Conservation (phyloP, 768 basidiomycete genomes). For the Boletus huronensis region DNA sequence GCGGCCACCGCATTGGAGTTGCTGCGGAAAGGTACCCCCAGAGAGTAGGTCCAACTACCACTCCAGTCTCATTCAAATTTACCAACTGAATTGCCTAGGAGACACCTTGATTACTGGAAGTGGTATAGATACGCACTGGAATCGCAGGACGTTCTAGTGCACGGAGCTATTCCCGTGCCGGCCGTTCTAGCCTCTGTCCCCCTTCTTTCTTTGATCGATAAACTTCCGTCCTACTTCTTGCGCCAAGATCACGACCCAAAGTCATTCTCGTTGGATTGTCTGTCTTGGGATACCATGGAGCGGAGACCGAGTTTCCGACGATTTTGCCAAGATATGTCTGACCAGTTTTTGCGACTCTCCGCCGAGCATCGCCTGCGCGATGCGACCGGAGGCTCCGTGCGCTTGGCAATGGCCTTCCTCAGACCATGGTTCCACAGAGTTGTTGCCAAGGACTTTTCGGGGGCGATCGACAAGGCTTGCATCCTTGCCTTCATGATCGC, state of each 20-base stretch:
- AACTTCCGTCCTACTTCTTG: slow-evolving; percentile 70
- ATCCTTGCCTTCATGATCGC: slow-evolving; percentile 50
- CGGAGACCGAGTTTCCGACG: slow-evolving; percentile 61
- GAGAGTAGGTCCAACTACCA: slow-evolving; percentile 46
- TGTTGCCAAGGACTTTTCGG: slow-evolving; percentile 39
- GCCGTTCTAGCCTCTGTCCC: slow-evolving; percentile 72
- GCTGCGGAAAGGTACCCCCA: slow-evolving; percentile 46
- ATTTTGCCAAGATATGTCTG: slow-evolving; percentile 70
- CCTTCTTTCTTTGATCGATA: slow-evolving; percentile 57
- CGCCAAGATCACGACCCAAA: slow-evolving; percentile 33
- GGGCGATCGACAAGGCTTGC: slow-evolving; percentile 36
- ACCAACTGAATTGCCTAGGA: slow-evolving; percentile 35
- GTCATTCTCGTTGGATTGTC: slow-evolving; percentile 32
- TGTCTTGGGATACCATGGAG: slow-evolving; percentile 55
- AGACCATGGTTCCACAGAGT: slow-evolving; percentile 64
- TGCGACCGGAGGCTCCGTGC: slow-evolving; percentile 63
- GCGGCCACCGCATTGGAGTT: slow-evolving; percentile 66
- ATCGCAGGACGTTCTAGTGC: slow-evolving; percentile 71
- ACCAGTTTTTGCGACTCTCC: slow-evolving; percentile 54
- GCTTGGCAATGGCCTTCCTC: slow-evolving; percentile 63
- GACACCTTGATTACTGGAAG: slow-evolving; percentile 63
- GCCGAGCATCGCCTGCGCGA: slow-evolving; percentile 58
- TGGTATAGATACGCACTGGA: slow-evolving; percentile 75
- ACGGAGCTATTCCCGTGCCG: slow-evolving; percentile 60
- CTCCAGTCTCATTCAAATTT: neutral